Evolutionary conservation across 371 early-diverging fungal species (phyloP).

Genomic region (Mucor mucedo): DNA sequence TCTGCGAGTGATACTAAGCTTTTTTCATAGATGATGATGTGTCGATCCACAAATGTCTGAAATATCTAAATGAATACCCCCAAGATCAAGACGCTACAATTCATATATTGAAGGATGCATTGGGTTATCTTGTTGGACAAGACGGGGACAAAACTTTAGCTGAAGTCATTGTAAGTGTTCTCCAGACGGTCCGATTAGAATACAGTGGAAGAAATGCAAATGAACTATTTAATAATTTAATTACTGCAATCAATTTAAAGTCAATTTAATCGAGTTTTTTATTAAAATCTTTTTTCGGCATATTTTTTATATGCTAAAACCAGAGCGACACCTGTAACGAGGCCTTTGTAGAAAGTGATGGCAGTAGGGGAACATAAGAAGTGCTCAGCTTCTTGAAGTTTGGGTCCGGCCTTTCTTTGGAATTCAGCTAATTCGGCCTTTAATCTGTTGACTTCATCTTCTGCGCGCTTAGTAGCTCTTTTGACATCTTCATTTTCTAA

Average conservation of each 20-base stretch:
- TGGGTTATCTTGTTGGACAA: neutral
- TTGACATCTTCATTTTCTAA: slow-evolving; percentile 23
- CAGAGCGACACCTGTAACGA: slow-evolving; percentile 27
- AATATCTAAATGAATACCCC: neutral
- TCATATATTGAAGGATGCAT: neutral
- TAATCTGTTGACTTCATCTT: slow-evolving; percentile 43
- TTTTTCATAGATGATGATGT: neutral
- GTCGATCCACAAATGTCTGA: neutral
- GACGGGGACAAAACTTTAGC: neutral
- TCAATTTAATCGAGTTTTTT: neutral
- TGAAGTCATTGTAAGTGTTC: neutral
- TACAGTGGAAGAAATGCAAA: neutral
- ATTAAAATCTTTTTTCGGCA: slow-evolving; percentile 1
- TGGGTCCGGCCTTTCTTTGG: slow-evolving; percentile 39
- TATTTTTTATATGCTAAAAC: slow-evolving; percentile 28
- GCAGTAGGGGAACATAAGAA: slow-evolving; percentile 43
- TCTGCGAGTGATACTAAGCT: no score
- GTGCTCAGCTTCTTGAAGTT: slow-evolving; percentile 48
- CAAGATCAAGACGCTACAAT: neutral
- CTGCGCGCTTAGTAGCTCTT: slow-evolving; percentile 34
- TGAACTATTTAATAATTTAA: slow-evolving; percentile 1
- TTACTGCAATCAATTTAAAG: neutral
- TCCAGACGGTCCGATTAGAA: neutral
- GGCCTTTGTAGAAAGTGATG: slow-evolving; percentile 45
- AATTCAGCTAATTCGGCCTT: slow-evolving; percentile 46